Conservation (phyloP, 2,329 filamentous ascomycete genomes). For the Remersonia thermophila region DNA sequence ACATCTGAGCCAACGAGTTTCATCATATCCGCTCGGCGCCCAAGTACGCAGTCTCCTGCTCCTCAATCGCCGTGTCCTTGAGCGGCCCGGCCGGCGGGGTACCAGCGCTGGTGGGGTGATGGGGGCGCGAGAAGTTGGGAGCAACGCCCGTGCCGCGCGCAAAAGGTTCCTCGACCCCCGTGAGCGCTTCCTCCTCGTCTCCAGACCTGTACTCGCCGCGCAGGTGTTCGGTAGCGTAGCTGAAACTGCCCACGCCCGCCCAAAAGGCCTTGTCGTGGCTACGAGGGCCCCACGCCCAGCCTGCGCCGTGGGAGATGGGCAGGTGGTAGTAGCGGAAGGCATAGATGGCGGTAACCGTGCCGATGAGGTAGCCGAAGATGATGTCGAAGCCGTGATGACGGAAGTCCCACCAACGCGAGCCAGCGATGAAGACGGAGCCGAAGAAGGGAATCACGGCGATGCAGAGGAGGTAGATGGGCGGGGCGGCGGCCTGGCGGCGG, state of each 20-base stretch:
- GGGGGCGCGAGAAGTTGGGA: too few species aligned
- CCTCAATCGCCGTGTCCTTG: constrained; percentile 3
- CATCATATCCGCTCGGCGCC: constrained; percentile 2
- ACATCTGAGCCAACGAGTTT: too few species aligned
- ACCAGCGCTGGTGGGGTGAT: too few species aligned
- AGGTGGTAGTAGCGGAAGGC: constrained; percentile 79
- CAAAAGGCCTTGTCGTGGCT: constrained; percentile 64
- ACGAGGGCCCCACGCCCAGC: constrained; percentile 81
- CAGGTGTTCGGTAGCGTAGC: constrained; percentile 37
- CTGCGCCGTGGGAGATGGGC: constrained; percentile 63
- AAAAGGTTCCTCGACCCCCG: too few species aligned
- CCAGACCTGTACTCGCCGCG: constrained; percentile 14
- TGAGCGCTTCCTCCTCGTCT: constrained; percentile 22
- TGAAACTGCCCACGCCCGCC: constrained; percentile 54
- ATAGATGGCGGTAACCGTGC: constrained; percentile 56
- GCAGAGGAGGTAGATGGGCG: constrained; percentile 66
- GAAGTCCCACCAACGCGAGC: constrained; percentile 78
- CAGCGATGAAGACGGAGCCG: constrained; percentile 67
- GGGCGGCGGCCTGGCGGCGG: constrained; percentile 65
- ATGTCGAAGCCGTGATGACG: constrained; percentile 91
- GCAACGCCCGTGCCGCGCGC: too few species aligned
- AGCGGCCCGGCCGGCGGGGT: background rate
- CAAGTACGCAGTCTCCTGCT: constrained; percentile 8
- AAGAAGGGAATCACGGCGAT: constrained; percentile 60
- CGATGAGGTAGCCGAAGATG: constrained; percentile 70